phyloP scores from a whole-genome alignment of 306 rosid species.

The Cucurbita pepo region DNA sequence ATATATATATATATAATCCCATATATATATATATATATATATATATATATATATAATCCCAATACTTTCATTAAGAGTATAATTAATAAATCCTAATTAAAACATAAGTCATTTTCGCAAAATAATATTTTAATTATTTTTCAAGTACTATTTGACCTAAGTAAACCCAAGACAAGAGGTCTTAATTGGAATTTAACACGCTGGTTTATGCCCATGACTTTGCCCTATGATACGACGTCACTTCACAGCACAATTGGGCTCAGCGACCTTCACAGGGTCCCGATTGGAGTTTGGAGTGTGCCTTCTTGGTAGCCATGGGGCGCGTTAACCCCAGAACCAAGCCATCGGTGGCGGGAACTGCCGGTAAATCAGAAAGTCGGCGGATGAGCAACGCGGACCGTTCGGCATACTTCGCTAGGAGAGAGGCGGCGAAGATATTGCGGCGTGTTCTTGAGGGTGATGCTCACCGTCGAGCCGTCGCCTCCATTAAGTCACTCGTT shows the following conservation, averaged over 20 bases:
- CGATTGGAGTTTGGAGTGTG: background rate
- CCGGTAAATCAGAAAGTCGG: slow-evolving; percentile 7
- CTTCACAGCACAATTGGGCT: background rate
- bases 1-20: too few species aligned
- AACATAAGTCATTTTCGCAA: too few species aligned
- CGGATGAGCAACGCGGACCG: slow-evolving; percentile 44
- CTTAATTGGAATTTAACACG: background rate
- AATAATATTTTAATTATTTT: too few species aligned
- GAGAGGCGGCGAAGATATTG: slow-evolving; percentile 81
- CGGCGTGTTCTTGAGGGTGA: slow-evolving; percentile 60
- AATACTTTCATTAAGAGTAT: too few species aligned
- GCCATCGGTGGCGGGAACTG: slow-evolving; percentile 3
- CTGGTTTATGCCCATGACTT: background rate
- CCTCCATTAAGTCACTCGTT: slow-evolving; percentile 77
- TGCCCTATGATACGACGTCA: background rate
- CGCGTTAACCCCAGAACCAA: slow-evolving; percentile 8
- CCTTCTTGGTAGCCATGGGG: slow-evolving; percentile 12
- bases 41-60: too few species aligned
- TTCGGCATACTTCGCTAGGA: slow-evolving; percentile 60
- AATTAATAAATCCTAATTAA: too few species aligned
- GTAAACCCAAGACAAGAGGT: background rate
- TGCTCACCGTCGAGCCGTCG: slow-evolving; percentile 65
- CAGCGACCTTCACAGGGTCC: background rate
- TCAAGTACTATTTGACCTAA: too few species aligned
- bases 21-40: too few species aligned